These are phyloP conservation scores for Globisporangium middletonii DNA, from an alignment of 352 stramenopile species.

Conservation along the genomic window DNA sequence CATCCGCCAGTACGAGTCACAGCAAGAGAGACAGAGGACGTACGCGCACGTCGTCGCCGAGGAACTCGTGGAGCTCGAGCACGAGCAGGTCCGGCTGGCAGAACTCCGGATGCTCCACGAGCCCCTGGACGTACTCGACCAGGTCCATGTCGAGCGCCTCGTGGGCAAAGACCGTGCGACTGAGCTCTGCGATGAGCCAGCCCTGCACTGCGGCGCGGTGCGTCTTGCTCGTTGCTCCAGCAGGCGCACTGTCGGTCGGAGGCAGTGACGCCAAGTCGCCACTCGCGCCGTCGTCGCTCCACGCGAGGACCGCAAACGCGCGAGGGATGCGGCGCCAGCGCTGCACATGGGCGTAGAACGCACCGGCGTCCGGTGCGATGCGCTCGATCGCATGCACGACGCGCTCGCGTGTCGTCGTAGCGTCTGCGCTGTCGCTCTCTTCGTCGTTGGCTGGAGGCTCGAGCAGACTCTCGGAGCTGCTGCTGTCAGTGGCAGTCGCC, in stretches of 20 bases:
- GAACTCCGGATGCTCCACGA: conserved; percentile 69
- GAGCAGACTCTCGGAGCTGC: conserved; percentile 10
- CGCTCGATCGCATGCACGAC: conserved; percentile 21
- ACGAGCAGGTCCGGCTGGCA: conserved; percentile 58
- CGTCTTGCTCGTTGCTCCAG: not conserved
- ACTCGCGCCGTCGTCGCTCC: conserved; percentile 10
- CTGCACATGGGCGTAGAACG: conserved; percentile 40
- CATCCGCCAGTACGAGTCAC: not conserved
- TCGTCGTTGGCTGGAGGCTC: conserved; percentile 1
- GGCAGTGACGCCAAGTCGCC: not conserved
- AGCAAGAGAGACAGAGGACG: not conserved
- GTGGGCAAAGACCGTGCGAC: conserved; percentile 23
- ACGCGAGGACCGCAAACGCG: conserved; percentile 29
- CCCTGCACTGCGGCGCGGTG: conserved; percentile 21
- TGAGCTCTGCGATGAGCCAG: conserved; percentile 44
- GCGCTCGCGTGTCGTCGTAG: conserved; percentile 3
- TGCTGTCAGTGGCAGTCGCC: not conserved
- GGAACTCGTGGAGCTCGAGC: conserved; percentile 66
- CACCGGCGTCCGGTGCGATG: conserved; percentile 19
- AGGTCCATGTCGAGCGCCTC: conserved; percentile 50
- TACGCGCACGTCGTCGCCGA: conserved; percentile 32
- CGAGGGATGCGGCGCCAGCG: conserved; percentile 45
- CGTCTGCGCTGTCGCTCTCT: not conserved
- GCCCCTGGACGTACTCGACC: conserved; percentile 51
- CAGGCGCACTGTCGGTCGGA: no score